These are phyloP conservation scores for Clavulina sp. DNA, from an alignment of 768 basidiomycete species.

Conservation along the genomic window DNA sequence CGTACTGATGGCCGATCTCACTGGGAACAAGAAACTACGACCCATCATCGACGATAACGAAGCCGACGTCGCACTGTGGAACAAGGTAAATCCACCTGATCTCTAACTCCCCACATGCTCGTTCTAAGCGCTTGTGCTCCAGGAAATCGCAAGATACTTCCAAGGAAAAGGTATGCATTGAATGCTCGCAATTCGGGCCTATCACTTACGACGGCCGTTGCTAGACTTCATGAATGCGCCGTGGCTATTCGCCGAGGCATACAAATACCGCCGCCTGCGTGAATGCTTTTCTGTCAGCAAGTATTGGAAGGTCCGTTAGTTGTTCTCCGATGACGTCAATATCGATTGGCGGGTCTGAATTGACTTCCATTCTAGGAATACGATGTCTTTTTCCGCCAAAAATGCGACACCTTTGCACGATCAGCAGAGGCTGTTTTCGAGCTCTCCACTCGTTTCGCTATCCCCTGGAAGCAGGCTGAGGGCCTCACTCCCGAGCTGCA, in stretches of 20 bases:
- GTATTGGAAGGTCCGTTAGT: constrained; percentile 38
- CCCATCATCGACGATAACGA: constrained; percentile 84
- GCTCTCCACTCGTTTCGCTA: constrained; percentile 77
- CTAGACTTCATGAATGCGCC: constrained; percentile 92
- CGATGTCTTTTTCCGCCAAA: constrained; percentile 72
- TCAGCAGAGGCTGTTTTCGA: constrained; percentile 88
- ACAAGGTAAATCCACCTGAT: too few species aligned
- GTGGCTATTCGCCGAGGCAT: constrained; percentile 92
- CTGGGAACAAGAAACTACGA: constrained; percentile 57
- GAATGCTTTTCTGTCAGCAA: constrained; percentile 88
- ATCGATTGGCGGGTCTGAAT: neutral
- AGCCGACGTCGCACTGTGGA: constrained; percentile 88
- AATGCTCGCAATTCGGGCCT: neutral
- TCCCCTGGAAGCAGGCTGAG: constrained; percentile 52
- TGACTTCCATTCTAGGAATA: constrained; percentile 28
- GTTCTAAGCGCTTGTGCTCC: too few species aligned
- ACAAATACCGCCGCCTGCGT: constrained; percentile 79
- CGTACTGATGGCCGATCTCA: constrained; percentile 70
- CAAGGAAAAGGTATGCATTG: constrained; percentile 35
- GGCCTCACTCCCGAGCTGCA: constrained; percentile 26
- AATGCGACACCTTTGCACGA: constrained; percentile 87
- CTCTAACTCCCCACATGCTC: too few species aligned
- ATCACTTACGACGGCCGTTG: constrained; percentile 37
- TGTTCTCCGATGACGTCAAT: too few species aligned
- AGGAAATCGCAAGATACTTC: constrained; percentile 89